Evolutionary conservation across 2,329 filamentous ascomycete species (phyloP).

Genomic region (Didymella keratinophila): DNA sequence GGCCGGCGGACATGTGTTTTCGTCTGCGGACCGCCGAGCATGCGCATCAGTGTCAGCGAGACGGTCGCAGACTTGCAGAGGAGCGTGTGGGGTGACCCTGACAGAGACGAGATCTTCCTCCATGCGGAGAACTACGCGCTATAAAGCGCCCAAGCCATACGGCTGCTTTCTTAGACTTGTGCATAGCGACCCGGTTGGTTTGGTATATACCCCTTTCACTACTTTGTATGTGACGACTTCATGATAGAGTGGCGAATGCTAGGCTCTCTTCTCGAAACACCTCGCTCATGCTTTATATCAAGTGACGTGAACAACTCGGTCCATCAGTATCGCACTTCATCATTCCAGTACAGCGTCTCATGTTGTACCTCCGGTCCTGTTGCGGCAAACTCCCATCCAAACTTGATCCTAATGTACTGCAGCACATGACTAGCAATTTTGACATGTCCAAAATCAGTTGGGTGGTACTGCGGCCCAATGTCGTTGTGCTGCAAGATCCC

Average conservation of each 20-base stretch:
- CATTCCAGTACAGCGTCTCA: slow-evolving; percentile 36
- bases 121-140: slow-evolving; percentile 96
- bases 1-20: slow-evolving; percentile 87
- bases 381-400: slow-evolving; percentile 63
- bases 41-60: slow-evolving; percentile 87
- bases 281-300: no score
- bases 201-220: slow-evolving; percentile 31
- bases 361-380: slow-evolving; percentile 55
- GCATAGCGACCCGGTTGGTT: slow-evolving; percentile 35
- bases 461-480: slow-evolving; percentile 65
- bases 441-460: slow-evolving; percentile 67
- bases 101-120: slow-evolving; percentile 87
- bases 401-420: slow-evolving; percentile 59
- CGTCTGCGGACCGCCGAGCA: slow-evolving; percentile 86
- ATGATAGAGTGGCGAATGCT: neutral
- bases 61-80: slow-evolving; percentile 84
- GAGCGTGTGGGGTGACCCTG: slow-evolving; percentile 79
- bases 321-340: no score
- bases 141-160: slow-evolving; percentile 52
- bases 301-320: no score
- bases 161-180: slow-evolving; percentile 22
- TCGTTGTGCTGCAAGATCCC: slow-evolving; percentile 70
- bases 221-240: slow-evolving; percentile 19
- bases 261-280: neutral
- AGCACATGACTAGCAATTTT: slow-evolving; percentile 66